phyloP scores from a whole-genome alignment of 495 filamentous ascomycete genomes.

The Staphylotrichum longicolle region DNA sequence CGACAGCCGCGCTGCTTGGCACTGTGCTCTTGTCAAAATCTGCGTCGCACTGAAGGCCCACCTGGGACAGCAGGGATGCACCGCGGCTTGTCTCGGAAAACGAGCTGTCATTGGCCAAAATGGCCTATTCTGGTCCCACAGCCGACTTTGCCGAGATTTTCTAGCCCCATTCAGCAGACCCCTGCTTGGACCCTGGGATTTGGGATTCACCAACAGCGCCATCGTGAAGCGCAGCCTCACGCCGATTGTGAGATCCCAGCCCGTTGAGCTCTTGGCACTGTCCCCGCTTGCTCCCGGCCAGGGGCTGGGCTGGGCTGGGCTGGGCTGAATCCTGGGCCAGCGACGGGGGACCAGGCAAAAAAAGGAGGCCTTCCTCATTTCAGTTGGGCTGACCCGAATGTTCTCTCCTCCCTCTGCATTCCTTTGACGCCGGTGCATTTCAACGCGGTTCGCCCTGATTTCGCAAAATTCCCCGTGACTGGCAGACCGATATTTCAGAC shows the following conservation, averaged over 20 bases:
- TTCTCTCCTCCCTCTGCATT: conserved; percentile 1
- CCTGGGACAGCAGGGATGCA: neutral
- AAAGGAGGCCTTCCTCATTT: no score
- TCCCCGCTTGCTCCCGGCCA: conserved; percentile 4
- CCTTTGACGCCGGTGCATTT: neutral
- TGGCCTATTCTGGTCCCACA: neutral
- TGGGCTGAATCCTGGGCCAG: neutral
- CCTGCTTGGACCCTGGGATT: conserved; percentile 8
- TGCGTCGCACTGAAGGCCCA: conserved; percentile 13
- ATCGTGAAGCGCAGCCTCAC: conserved; percentile 20
- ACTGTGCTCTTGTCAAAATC: neutral
- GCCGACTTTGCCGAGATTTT: conserved; percentile 10
- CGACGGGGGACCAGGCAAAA: neutral
- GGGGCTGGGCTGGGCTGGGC: conserved; percentile 5
- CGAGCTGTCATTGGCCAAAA: neutral
- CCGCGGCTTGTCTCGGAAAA: neutral
- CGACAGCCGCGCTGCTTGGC: no score
- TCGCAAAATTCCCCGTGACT: neutral
- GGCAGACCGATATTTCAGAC: neutral
- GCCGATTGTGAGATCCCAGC: neutral
- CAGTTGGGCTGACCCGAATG: neutral
- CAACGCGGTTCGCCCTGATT: conserved; percentile 2
- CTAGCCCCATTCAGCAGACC: neutral
- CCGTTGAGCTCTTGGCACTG: neutral
- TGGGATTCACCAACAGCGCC: conserved; percentile 9